Percentiles rank a stretch among this genome's conserved stretches.
Evolutionary conservation across 805 yeast genomes (phyloP).

Genomic region (Brettanomyces sp.): DNA sequence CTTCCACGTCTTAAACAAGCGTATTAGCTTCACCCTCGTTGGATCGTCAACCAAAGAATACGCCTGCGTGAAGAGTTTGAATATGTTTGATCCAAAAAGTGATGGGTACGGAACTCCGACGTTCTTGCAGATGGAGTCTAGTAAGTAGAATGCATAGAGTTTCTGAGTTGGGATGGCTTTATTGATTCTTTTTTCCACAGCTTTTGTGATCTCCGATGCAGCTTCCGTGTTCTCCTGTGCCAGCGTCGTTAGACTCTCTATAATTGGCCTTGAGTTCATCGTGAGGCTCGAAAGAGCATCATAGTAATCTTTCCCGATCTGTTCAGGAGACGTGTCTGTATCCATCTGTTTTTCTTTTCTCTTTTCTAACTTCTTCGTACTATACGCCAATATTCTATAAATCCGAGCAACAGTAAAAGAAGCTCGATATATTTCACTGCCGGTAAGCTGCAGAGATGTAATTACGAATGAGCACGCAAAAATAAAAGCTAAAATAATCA

Average conservation of each 20-base stretch:
- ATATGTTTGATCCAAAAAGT: constrained; percentile 60
- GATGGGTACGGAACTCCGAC: constrained; percentile 87
- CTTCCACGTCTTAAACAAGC: constrained; percentile 85
- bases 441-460: no score
- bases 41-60: constrained; percentile 72
- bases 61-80: constrained; percentile 61
- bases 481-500: no score
- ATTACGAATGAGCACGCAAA: no score
- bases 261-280: constrained; percentile 83
- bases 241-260: constrained; percentile 70
- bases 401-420: no score
- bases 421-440: no score
- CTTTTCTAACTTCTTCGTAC: neutral
- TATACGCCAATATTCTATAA: no score
- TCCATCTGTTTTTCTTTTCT: no score
- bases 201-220: constrained; percentile 70
- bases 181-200: constrained; percentile 64
- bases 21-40: constrained; percentile 64
- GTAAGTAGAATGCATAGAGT: constrained; percentile 69
- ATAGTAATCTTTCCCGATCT: constrained; percentile 53
- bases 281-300: constrained; percentile 69
- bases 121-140: constrained; percentile 88
- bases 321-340: constrained; percentile 7
- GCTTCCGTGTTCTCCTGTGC: constrained; percentile 77
- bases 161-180: constrained; percentile 79